Base-by-base conservation (phyloP, 1,284 basidiomycete genomes). In the Ustilago crameri region DNA sequence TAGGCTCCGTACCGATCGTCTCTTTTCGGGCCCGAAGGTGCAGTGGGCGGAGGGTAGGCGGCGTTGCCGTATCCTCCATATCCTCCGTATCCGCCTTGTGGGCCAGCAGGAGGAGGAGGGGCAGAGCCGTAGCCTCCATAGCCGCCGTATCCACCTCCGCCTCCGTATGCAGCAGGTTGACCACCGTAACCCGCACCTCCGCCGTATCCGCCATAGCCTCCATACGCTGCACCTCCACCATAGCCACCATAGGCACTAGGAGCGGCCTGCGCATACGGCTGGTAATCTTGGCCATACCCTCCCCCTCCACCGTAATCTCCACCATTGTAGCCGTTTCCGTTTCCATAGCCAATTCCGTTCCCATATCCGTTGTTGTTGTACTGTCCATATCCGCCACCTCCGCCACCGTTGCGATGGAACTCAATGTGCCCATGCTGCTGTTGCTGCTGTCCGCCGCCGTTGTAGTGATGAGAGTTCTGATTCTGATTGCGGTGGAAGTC, bases 1-100 rank as follows among this genome's bases (percentile, higher is more conserved):
- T 69, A 69, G 2, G 66, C 66, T 49, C 59, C 55, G 20, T 69
- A 69, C 15, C 66, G 38, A 27, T 63, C 56, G 27, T 63, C 63
- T 17, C 47, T 41, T 23, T 38, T 48, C 0, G 62, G 55, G 5
- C 53, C 62, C 2, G 49, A 41, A 14, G 47, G 63, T n/a, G 49
- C 45, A 35, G 38, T 30, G 27, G 43, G 38, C 12, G 14, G 50
- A 32, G 5, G 51, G 22, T 35, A 23, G n/a, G 26, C 22, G 3
- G 40, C 10, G 17, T n/a, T n/a, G 5, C 40, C 40, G 20, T 42
- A 42, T 8, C 40, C 40, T 4, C 40, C 40, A 37, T 46, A 46
- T 4, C 24, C 22, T 14, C 45, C 74, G n/a, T 55, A 61, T 22
- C 70, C 67, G 3, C 42, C 65, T 22, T 61, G 56, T 22, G 38